A percentile compares a stretch with the other conserved stretches of the same genome.
Evolutionary conservation across 805 yeast genomes (phyloP).

Genomic region (Yamadazyma sp.): DNA sequence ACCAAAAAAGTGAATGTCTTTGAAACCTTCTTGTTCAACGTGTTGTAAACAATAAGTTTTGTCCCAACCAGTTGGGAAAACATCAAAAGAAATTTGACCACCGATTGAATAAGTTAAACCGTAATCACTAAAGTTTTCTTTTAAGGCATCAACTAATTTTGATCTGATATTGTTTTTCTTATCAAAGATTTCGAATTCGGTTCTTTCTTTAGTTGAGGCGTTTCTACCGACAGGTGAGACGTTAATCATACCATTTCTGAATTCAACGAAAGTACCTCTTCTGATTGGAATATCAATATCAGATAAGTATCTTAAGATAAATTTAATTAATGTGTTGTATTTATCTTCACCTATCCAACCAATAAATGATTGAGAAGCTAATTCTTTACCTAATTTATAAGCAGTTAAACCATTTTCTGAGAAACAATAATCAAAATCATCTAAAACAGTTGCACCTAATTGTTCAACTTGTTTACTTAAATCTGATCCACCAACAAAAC

Average conservation of each 20-base stretch:
- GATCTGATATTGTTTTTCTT: slow-evolving; percentile 77
- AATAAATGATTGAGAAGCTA: slow-evolving; percentile 92
- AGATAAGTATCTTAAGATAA: slow-evolving; percentile 79
- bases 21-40: slow-evolving; percentile 80
- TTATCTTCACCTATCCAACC: slow-evolving; percentile 93
- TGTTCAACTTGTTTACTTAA: slow-evolving; percentile 94
- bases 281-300: slow-evolving; percentile 89
- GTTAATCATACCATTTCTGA: slow-evolving; percentile 99
- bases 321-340: slow-evolving; percentile 85
- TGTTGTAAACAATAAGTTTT: slow-evolving; percentile 97
- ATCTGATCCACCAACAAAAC: slow-evolving; percentile 98
- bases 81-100: slow-evolving; percentile 98
- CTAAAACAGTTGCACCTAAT: slow-evolving; percentile 73
- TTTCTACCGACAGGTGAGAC: slow-evolving; percentile 98
- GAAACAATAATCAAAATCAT: slow-evolving; percentile 92
- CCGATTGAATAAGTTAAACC: slow-evolving; percentile 96
- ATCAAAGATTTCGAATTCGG: slow-evolving; percentile 86
- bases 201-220: slow-evolving; percentile 91
- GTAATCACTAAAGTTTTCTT: slow-evolving; percentile 75
- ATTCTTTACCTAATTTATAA: slow-evolving; percentile 81
- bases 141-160: slow-evolving; percentile 79
- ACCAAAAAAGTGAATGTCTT: slow-evolving; percentile 94
- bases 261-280: slow-evolving; percentile 98
- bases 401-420: slow-evolving; percentile 98
- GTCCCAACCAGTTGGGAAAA: slow-evolving; percentile 99